Evolutionary conservation across 257 asterid species (phyloP).

Genomic region (Jaltomata sinuosa): DNA sequence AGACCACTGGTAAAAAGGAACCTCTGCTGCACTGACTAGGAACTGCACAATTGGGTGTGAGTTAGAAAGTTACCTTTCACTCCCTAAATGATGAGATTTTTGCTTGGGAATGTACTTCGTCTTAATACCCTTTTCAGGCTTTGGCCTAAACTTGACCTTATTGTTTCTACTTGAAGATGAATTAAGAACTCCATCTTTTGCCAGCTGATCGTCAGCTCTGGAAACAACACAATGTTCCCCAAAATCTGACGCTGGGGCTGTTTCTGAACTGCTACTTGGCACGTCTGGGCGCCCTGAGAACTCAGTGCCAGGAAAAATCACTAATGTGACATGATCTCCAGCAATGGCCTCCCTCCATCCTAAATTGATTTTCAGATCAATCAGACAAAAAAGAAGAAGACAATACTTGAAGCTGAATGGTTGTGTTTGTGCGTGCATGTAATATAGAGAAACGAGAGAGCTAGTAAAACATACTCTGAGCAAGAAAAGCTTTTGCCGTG

Average conservation of each 20-base stretch:
- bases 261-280: slow-evolving; percentile 9
- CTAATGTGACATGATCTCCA: slow-evolving; percentile 54
- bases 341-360: slow-evolving; percentile 85
- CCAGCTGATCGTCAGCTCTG: neutral
- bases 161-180: slow-evolving; percentile 11
- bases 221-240: neutral
- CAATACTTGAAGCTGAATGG: neutral
- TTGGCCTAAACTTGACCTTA: slow-evolving; percentile 23
- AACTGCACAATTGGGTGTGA: neutral
- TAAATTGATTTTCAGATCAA: slow-evolving; percentile 17
- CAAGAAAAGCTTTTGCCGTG: slow-evolving; percentile 55
- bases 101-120: slow-evolving; percentile 51
- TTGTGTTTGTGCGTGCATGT: neutral
- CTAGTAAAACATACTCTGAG: slow-evolving; percentile 38
- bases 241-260: slow-evolving; percentile 15
- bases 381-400: neutral
- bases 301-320: slow-evolving; percentile 31
- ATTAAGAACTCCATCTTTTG: neutral
- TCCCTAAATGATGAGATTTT: slow-evolving; percentile 10
- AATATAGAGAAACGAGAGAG: neutral
- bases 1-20: neutral
- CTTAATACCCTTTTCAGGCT: slow-evolving; percentile 36
- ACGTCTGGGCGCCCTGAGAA: slow-evolving; percentile 15
- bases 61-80: neutral
- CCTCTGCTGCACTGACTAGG: neutral